Evolutionary conservation across 179 eudicot genomes (phyloP).

Genomic region (Spergularia azorica): DNA sequence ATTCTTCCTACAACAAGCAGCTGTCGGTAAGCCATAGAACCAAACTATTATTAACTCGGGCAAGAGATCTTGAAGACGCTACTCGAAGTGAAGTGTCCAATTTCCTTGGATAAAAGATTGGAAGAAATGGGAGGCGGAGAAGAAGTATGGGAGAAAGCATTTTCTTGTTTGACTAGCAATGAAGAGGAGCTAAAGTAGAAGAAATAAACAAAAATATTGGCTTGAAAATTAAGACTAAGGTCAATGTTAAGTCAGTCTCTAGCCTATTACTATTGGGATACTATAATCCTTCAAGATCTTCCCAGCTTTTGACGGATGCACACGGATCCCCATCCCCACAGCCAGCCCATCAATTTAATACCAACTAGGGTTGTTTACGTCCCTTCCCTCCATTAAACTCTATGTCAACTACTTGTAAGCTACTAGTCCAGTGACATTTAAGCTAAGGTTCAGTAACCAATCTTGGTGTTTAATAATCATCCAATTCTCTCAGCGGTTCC

Average conservation of each 20-base stretch:
- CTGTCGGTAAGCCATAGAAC: not conserved
- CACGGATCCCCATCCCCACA: not conserved
- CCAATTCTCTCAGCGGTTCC: not conserved
- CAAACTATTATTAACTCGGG: not conserved
- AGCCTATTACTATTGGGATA: not conserved
- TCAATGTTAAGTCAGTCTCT: not conserved
- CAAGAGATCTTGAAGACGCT: not conserved
- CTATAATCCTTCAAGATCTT: not conserved
- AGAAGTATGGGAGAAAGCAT: not conserved
- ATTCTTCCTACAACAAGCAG: not conserved
- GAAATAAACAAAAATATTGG: not conserved
- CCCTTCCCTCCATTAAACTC: not conserved
- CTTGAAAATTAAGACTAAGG: not conserved
- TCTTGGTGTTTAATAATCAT: not conserved
- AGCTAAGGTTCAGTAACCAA: not conserved
- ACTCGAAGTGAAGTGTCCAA: not conserved
- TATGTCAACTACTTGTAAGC: not conserved
- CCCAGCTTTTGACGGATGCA: not conserved
- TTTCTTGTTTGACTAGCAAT: not conserved
- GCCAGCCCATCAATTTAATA: not conserved
- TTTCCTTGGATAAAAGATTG: constrained; percentile 1
- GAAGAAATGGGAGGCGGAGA: not conserved
- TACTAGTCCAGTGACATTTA: not conserved
- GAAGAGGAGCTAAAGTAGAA: not conserved
- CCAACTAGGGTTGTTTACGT: not conserved